phyloP scores from a whole-genome alignment of 2,329 filamentous ascomycete genomes.

The Trichophyton simii region DNA sequence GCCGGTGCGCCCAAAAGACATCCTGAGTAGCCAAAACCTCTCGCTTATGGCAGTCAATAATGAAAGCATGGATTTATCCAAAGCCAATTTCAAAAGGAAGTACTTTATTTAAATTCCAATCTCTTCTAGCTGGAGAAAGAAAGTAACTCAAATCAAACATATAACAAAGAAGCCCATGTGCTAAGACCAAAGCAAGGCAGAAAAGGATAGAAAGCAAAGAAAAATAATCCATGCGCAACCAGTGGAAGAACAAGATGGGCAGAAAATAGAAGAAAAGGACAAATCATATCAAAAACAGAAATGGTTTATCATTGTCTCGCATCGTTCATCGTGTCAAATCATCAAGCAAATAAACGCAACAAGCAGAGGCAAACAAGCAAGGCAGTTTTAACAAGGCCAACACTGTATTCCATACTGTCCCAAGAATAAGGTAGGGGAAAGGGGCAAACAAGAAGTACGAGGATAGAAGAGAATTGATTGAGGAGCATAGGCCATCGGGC shows the following conservation, averaged over 20 bases:
- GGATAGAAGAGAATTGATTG: neutral
- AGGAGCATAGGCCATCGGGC: neutral
- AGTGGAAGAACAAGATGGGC: neutral
- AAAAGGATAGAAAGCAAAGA: neutral
- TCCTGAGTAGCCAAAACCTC: neutral
- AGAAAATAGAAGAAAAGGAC: neutral
- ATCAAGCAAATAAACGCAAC: neutral
- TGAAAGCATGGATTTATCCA: neutral
- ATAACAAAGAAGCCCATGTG: neutral
- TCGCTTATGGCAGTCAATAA: neutral
- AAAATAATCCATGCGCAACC: neutral
- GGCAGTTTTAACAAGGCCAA: neutral
- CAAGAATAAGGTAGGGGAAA: neutral
- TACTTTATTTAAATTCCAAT: slow-evolving; percentile 1
- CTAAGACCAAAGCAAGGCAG: neutral
- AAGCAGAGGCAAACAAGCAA: neutral
- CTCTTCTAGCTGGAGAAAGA: neutral
- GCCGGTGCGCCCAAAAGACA: neutral
- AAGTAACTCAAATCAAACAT: neutral
- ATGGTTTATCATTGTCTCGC: slow-evolving; percentile 2
- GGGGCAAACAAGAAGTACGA: neutral
- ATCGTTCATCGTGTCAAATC: slow-evolving; percentile 4
- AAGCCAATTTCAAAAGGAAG: neutral
- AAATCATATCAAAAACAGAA: slow-evolving; percentile 1
- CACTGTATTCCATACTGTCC: neutral